Conservation (phyloP, 495 filamentous ascomycete species). For the Penicillium egyptiacum region DNA sequence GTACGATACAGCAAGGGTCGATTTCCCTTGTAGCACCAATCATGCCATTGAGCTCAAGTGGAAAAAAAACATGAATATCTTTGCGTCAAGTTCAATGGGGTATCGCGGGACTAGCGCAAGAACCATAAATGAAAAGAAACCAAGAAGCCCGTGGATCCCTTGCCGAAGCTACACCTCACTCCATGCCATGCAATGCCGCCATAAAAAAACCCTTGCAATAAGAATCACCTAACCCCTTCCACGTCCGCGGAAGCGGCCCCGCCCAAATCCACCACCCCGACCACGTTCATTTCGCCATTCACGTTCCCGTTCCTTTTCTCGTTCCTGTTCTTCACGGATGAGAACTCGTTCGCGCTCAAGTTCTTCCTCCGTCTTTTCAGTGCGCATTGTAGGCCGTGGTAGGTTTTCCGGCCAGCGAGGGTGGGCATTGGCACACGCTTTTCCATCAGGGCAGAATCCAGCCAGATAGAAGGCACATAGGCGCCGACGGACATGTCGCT, state of each 20-base stretch:
- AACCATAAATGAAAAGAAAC: conserved; percentile 9
- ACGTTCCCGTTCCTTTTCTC: conserved; percentile 50
- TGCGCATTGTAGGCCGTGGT: conserved; percentile 66
- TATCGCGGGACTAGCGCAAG: conserved; percentile 16
- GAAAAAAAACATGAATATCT: background rate
- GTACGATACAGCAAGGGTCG: background rate
- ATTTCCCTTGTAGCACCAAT: background rate
- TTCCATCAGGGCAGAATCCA: conserved; percentile 91
- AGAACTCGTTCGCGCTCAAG: conserved; percentile 56
- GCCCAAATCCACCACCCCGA: conserved; percentile 49
- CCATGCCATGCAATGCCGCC: conserved; percentile 16
- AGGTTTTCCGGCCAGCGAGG: conserved; percentile 72
- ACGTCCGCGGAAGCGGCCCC: conserved; percentile 49
- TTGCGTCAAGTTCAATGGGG: conserved; percentile 16
- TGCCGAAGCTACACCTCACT: conserved; percentile 4
- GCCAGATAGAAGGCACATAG: conserved; percentile 86
- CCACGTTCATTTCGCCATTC: conserved; percentile 52
- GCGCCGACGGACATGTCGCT: conserved; percentile 74
- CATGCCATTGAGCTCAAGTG: background rate
- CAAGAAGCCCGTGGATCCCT: conserved; percentile 4
- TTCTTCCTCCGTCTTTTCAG: conserved; percentile 62
- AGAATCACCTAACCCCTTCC: conserved; percentile 39
- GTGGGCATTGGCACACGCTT: conserved; percentile 76
- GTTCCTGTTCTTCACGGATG: conserved; percentile 54
- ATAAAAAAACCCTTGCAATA: conserved; percentile 8